Evolutionary conservation across 2,329 filamentous ascomycete species (phyloP), one percentile per base, ranked within the genome.

Genomic region (Fusarium chlamydosporum): DNA sequence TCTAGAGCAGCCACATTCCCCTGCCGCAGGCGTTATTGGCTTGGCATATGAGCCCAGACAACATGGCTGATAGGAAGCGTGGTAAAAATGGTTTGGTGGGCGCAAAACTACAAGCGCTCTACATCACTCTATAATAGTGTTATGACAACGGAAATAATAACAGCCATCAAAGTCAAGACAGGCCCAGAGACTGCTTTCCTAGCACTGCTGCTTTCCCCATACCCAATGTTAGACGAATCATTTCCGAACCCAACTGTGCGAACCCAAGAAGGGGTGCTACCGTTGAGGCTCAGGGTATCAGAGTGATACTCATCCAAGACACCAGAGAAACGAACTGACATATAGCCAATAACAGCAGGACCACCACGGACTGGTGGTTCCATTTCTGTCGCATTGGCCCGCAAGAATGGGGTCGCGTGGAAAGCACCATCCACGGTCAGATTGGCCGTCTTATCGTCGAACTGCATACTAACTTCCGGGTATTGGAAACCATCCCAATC

Each of bases 211-310:
- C 12, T 34, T 2, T 12, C 48, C 0, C 18, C 23, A 3, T 62
- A 55, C 0, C 59, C 59, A 13, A 62, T 55, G 6, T 62, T 62
- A 0, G 40, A 31, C 6, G 57, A 45, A 10, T 62, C 31, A 0
- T 61, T 62, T 12, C 48, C 47, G 9, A 61, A 62, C 0, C 59
- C 57, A 4, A 62, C 59, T 2, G 59, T 62, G 1, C 59, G 59
- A 2, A 18, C 2, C 59, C 59, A 62, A 1, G 12, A n/a, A 37
- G 59, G 59, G 0, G 9, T n/a, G 1, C 3, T n/a, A 0, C 41
- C 10, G 2, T 62, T 4, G 4, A 62, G 26, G 4, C 29, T 62
- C 1, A 62, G 11, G 1, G 13, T 20, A 37, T 62, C 59, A 1
- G 59, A 62, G 4, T 62, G 59, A 2, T 47, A 56, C 12, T 48